Base-by-base conservation (phyloP, 768 basidiomycete species). In the Mycena galopus region DNA sequence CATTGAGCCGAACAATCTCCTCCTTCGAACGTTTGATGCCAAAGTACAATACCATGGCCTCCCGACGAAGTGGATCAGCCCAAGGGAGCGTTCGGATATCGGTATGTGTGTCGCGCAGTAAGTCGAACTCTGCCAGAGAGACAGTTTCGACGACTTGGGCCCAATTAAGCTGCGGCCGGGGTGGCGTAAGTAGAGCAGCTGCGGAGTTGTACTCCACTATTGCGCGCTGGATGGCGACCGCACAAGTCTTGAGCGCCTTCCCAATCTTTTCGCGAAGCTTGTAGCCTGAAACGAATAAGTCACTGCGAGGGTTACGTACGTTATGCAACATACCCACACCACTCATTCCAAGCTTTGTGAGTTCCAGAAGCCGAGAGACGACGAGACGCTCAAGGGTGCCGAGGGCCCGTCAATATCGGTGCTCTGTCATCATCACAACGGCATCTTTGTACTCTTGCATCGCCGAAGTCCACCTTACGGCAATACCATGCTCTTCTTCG, bases 41-140 rank as follows among this genome's bases (percentile, higher is more conserved):
- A 37, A 65, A 65, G 39, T 65, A 65, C 4, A 65, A 29, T 3
- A 14, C 1, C 11, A 4, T 4, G 1, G 65, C 65, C 21, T 65
- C 53, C 1, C 53, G 53, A 17, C 65, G 65, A 5, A 37, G 27
- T 7, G 65, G 65, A 11, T 42, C 1, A 4, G 65, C 19, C 65
- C 65, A 65, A 1, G 65, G 53, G 3, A 39, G 37, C 2, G 2
- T 29, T 0, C 65, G 27, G 55, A 65, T 57, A 25, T 65, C 65
- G 27, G 4, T 44, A 8, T 55, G 55, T 42, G 65, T 65, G 16
- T 65, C 65, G 1, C 51, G 6, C 9, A 65, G 65, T 7, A 56
- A 2, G 65, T 65, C 65, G 39, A 65, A 65, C 55, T 65, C 65
- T 2, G 65, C 65, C 8, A 65, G 33, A 0, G 53, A 65, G 12